phyloP scores from a whole-genome alignment of 768 basidiomycete species.

The Lentinula edodes region DNA sequence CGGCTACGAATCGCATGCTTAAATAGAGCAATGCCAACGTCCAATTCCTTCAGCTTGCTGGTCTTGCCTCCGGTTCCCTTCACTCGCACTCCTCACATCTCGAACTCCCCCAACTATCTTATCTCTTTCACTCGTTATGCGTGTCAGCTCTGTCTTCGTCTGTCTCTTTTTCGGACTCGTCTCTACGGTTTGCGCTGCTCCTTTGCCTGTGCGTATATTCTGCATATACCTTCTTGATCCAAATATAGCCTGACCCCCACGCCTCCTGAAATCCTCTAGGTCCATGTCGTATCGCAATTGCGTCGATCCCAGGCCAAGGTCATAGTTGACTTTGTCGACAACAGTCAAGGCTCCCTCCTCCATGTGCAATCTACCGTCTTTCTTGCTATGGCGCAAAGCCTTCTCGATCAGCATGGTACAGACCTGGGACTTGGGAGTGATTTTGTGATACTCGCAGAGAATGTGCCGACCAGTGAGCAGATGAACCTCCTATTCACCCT shows the following conservation, averaged over 20 bases:
- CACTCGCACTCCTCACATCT: neutral
- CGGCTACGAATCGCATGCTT: neutral
- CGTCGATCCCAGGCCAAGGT: neutral
- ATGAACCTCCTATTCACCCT: neutral
- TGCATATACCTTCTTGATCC: neutral
- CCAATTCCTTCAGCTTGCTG: neutral
- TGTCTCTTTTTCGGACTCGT: neutral
- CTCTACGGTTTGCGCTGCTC: neutral
- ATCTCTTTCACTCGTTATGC: neutral
- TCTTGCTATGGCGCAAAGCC: neutral
- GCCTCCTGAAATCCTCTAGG: neutral
- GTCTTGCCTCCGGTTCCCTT: neutral
- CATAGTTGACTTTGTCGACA: neutral
- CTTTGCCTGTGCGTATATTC: neutral
- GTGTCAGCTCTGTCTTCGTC: neutral
- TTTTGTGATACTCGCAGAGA: neutral
- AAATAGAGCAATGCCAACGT: neutral
- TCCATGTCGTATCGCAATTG: neutral
- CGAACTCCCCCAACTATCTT: neutral
- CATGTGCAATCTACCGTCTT: neutral
- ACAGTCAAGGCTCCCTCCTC: neutral
- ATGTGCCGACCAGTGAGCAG: neutral
- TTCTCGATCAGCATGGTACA: neutral
- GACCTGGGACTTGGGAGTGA: neutral
- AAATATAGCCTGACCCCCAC: neutral